Conservation (phyloP, 306 rosid genomes). For the Comarum palustre region DNA sequence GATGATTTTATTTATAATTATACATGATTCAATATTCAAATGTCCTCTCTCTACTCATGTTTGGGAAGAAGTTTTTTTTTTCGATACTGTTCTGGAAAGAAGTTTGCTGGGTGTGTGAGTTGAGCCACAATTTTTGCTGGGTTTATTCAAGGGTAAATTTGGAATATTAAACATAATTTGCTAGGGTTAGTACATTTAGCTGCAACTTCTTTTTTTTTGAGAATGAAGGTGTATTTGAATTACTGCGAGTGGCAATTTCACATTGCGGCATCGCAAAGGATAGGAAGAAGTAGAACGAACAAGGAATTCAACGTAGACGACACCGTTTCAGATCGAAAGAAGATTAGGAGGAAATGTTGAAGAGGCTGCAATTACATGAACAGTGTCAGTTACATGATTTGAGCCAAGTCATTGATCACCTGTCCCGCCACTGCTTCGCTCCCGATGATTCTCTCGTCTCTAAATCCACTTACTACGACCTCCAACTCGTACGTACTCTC, state of each 20-base stretch:
- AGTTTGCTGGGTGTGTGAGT: no score
- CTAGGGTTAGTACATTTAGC: no score
- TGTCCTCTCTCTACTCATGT: no score
- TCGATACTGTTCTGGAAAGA: no score
- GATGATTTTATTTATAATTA: no score
- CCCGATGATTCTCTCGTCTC: constrained; percentile 89
- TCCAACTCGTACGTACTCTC: constrained; percentile 56
- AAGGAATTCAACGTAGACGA: background rate
- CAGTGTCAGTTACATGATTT: constrained; percentile 71
- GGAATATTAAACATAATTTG: no score
- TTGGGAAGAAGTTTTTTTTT: no score
- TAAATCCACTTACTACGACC: constrained; percentile 68
- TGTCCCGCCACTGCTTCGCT: constrained; percentile 91
- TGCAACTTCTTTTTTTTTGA: no score
- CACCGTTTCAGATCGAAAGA: background rate
- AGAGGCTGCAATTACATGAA: constrained; percentile 51
- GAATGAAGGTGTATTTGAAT: no score
- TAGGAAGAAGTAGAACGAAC: background rate
- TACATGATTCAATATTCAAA: no score
- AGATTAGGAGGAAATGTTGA: constrained; percentile 47
- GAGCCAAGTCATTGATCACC: constrained; percentile 68
- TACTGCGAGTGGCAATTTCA: background rate
- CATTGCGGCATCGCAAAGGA: background rate
- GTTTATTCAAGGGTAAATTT: no score
- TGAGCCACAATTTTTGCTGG: no score